Conservation (phyloP, 2,329 filamentous ascomycete species). For the Drechslera avenae region DNA sequence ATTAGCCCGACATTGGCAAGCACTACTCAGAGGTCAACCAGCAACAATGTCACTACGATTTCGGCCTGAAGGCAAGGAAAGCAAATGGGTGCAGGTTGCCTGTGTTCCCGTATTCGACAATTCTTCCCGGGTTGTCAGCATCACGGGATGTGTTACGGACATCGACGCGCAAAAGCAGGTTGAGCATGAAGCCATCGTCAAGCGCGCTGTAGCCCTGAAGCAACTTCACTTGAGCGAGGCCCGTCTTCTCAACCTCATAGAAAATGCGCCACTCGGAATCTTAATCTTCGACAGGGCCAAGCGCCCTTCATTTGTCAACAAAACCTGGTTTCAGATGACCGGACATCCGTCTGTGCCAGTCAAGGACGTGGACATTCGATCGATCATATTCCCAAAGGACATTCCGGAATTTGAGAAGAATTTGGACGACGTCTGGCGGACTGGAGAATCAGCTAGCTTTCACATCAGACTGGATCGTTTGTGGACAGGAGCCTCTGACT, state of each 20-base stretch:
- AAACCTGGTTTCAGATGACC: constrained; percentile 5
- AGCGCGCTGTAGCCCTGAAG: background rate
- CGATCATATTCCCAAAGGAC: constrained; percentile 1
- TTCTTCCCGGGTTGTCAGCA: background rate
- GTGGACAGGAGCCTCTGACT: background rate
- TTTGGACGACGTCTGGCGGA: background rate
- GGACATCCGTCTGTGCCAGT: background rate
- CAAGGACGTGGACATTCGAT: background rate
- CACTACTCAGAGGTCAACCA: background rate
- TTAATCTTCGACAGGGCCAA: background rate
- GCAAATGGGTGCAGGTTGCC: constrained; percentile 2
- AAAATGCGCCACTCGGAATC: constrained; percentile 1
- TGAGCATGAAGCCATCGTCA: background rate
- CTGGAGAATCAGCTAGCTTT: background rate
- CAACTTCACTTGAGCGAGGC: background rate
- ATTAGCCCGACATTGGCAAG: background rate
- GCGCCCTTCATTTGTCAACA: constrained; percentile 2
- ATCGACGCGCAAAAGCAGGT: background rate
- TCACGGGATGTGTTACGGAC: constrained; percentile 1
- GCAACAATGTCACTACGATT: background rate
- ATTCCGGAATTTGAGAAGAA: background rate
- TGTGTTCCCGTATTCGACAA: constrained; percentile 4
- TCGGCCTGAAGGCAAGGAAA: background rate
- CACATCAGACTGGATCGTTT: background rate
- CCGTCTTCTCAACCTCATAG: constrained; percentile 1